Evolutionary conservation across 805 yeast species (phyloP).

Genomic region (Sugiyamaella boreocaroliniensis): DNA sequence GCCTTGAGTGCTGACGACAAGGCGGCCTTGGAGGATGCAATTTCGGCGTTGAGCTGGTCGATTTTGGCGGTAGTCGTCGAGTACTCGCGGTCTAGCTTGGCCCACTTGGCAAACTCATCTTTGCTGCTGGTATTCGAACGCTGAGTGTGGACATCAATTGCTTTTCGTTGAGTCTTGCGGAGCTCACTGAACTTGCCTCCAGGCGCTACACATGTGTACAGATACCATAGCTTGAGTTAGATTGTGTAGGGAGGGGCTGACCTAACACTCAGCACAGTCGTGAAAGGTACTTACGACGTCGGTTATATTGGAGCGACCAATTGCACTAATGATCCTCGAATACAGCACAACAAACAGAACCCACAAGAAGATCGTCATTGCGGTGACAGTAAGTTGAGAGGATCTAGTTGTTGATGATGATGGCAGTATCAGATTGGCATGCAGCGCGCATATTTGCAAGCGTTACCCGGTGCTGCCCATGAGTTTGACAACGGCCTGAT

Average conservation of each 20-base stretch:
- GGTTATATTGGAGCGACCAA: slow-evolving; percentile 33
- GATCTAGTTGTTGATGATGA: too few species aligned
- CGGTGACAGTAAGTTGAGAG: not conserved
- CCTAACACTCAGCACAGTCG: slow-evolving; percentile 1
- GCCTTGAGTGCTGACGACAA: slow-evolving; percentile 33
- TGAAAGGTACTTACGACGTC: slow-evolving; percentile 19
- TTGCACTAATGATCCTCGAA: slow-evolving; percentile 32
- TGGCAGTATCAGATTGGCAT: slow-evolving; percentile 21
- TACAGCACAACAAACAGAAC: slow-evolving; percentile 35
- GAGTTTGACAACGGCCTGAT: too few species aligned
- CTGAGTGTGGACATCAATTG: slow-evolving; percentile 42
- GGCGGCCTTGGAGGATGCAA: slow-evolving; percentile 1
- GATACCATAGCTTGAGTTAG: slow-evolving; percentile 32
- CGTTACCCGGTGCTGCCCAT: slow-evolving; percentile 22
- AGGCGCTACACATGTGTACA: slow-evolving; percentile 34
- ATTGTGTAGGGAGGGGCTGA: not conserved
- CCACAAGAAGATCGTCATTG: slow-evolving; percentile 3
- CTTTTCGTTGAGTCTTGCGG: slow-evolving; percentile 37
- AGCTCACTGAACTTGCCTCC: slow-evolving; percentile 31
- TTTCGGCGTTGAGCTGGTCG: slow-evolving; percentile 28
- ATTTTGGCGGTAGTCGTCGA: slow-evolving; percentile 53
- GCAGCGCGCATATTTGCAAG: slow-evolving; percentile 36
- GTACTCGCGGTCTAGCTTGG: slow-evolving; percentile 70
- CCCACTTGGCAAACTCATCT: slow-evolving; percentile 95
- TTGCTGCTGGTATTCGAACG: slow-evolving; percentile 70